Conservation (phyloP, 2,329 filamentous ascomycete genomes). For the Xylariaceae sp. region DNA sequence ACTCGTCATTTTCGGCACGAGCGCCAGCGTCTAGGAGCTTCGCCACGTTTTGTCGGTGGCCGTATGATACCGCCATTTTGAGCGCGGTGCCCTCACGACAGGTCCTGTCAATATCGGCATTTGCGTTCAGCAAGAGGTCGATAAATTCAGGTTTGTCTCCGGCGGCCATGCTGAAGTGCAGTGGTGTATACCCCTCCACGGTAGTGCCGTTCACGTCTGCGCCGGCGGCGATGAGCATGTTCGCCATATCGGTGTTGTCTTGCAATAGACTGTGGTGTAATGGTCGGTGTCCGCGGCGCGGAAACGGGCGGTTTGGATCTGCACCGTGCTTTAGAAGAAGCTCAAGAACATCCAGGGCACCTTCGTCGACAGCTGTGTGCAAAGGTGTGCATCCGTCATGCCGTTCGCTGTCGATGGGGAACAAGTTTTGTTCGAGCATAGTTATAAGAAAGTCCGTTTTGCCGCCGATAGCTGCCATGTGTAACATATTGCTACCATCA, state of each 20-base stretch:
- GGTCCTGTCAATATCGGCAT: too few species aligned
- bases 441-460: neutral
- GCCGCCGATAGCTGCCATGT: constrained; percentile 1
- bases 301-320: constrained; percentile 3
- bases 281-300: neutral
- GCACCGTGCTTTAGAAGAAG: constrained; percentile 1
- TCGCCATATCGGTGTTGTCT: neutral
- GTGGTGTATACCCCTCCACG: neutral
- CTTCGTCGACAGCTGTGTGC: neutral
- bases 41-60: too few species aligned
- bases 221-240: neutral
- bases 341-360: neutral
- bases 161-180: neutral
- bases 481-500: constrained; percentile 1
- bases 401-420: constrained; percentile 1
- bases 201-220: constrained; percentile 3
- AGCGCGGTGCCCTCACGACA: too few species aligned
- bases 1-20: too few species aligned
- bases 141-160: too few species aligned
- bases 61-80: too few species aligned
- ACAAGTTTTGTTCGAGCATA: neutral
- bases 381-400: constrained; percentile 3
- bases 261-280: neutral
- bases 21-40: too few species aligned
- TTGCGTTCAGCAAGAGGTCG: too few species aligned